A percentile compares a stretch with the other conserved stretches of the same genome.
Evolutionary conservation across 495 filamentous ascomycete genomes (phyloP).

Genomic region (Penicillium lagena): DNA sequence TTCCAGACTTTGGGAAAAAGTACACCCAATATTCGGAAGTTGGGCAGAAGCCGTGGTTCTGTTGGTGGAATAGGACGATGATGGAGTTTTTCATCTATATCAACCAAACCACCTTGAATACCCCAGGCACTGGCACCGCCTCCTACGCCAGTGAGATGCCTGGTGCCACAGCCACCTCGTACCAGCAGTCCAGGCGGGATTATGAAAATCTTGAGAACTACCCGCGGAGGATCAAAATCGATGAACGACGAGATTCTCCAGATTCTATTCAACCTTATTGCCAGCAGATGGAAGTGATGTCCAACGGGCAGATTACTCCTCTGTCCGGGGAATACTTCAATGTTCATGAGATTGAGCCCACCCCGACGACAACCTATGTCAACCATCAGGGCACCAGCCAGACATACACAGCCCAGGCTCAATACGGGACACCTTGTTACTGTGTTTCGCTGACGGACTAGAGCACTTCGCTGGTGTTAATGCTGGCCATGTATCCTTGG

Average conservation of each 20-base stretch:
- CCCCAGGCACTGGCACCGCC: slow-evolving; percentile 20
- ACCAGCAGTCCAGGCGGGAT: slow-evolving; percentile 9
- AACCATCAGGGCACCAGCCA: slow-evolving; percentile 18
- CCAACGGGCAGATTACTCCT: slow-evolving; percentile 37
- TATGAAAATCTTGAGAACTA: slow-evolving; percentile 34
- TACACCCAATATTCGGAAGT: slow-evolving; percentile 45
- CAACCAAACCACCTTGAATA: slow-evolving; percentile 44
- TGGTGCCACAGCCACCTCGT: slow-evolving; percentile 11
- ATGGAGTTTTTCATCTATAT: slow-evolving; percentile 80
- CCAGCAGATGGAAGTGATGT: slow-evolving; percentile 61
- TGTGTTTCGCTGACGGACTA: slow-evolving; percentile 37
- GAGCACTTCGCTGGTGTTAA: slow-evolving; percentile 10
- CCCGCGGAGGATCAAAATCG: slow-evolving; percentile 70
- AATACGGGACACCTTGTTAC: slow-evolving; percentile 36
- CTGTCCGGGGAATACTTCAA: slow-evolving; percentile 45
- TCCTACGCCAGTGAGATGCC: slow-evolving; percentile 12
- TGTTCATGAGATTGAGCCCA: slow-evolving; percentile 54
- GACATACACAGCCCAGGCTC: slow-evolving; percentile 34
- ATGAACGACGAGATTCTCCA: slow-evolving; percentile 59
- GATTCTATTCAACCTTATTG: slow-evolving; percentile 51
- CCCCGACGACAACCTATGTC: slow-evolving; percentile 28
- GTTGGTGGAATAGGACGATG: slow-evolving; percentile 77
- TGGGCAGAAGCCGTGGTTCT: slow-evolving; percentile 77
- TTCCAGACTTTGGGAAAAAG: slow-evolving; percentile 4
- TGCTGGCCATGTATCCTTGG: slow-evolving; percentile 13